Percentiles rank a stretch among this genome's conserved stretches.
phyloP scores from a whole-genome alignment of 1,284 basidiomycete genomes.

The Stereum hirsutum region DNA sequence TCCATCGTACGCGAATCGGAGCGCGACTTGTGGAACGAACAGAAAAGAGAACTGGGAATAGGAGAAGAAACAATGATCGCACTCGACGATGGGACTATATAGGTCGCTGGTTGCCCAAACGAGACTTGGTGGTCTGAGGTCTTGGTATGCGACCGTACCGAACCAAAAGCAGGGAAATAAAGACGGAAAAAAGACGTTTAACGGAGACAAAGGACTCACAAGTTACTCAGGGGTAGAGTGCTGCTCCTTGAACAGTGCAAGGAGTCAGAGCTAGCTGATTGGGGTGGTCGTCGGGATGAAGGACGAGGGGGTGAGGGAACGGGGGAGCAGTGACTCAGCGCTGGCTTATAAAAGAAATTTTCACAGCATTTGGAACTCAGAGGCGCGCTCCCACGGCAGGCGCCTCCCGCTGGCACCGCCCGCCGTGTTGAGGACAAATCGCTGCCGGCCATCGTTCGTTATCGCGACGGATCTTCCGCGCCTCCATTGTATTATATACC shows the following conservation, averaged over 20 bases:
- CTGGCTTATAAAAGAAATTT: conserved; percentile 22
- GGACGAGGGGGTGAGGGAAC: conserved; percentile 13
- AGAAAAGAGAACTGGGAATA: no score
- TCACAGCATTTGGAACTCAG: conserved; percentile 38
- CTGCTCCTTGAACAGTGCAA: conserved; percentile 19
- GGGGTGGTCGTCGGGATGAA: conserved; percentile 12
- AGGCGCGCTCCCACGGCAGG: conserved; percentile 11
- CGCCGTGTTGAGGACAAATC: not conserved
- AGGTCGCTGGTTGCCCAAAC: no score
- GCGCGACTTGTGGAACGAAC: no score
- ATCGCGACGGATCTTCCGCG: no score
- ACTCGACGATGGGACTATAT: no score
- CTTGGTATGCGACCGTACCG: conserved; percentile 7
- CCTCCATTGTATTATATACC: no score
- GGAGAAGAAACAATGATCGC: no score
- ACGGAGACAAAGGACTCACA: conserved; percentile 20
- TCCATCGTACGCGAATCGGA: no score
- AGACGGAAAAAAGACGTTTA: conserved; percentile 12
- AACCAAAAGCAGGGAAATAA: conserved; percentile 7
- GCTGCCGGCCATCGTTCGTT: no score
- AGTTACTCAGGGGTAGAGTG: conserved; percentile 12
- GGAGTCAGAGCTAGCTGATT: conserved; percentile 8
- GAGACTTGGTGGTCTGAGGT: conserved; percentile 4
- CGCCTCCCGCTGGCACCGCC: no score
- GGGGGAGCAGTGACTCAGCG: conserved; percentile 26